These are phyloP conservation scores for Penicillium oxalicum DNA, from an alignment of 2,329 filamentous ascomycete species.

Conservation along the genomic window DNA sequence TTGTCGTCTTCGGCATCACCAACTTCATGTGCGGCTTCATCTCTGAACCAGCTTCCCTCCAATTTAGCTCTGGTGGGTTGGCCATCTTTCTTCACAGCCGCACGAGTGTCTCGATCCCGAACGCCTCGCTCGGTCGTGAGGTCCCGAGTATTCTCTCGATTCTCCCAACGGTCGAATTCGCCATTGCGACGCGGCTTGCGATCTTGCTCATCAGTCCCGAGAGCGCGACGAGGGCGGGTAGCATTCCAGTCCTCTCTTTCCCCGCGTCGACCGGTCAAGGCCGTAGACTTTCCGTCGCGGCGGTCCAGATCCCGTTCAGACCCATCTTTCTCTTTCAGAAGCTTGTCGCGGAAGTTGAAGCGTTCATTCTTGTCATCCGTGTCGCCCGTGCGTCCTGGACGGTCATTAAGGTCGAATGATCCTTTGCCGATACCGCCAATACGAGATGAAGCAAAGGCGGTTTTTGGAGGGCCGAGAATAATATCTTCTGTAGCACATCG, in stretches of 20 bases:
- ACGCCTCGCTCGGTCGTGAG: slow-evolving; percentile 41
- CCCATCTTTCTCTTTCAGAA: slow-evolving; percentile 35
- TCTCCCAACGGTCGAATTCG: slow-evolving; percentile 40
- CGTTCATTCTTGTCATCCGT: slow-evolving; percentile 58
- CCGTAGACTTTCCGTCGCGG: slow-evolving; percentile 31
- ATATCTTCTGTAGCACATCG: slow-evolving; percentile 63
- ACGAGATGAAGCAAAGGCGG: slow-evolving; percentile 71
- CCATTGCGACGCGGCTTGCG: slow-evolving; percentile 38
- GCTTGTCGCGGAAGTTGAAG: slow-evolving; percentile 53
- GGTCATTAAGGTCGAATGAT: slow-evolving; percentile 41
- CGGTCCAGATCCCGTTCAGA: slow-evolving; percentile 34
- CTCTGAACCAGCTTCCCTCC: slow-evolving; percentile 70
- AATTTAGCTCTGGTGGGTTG: slow-evolving; percentile 56
- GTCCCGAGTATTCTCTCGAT: slow-evolving; percentile 49
- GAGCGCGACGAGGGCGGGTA: slow-evolving; percentile 35
- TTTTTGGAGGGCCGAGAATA: slow-evolving; percentile 79
- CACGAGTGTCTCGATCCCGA: slow-evolving; percentile 51
- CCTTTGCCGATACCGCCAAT: slow-evolving; percentile 37
- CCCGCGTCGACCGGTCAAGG: slow-evolving; percentile 31
- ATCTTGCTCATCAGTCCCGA: slow-evolving; percentile 39
- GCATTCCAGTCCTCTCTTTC: slow-evolving; percentile 41
- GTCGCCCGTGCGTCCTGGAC: slow-evolving; percentile 44
- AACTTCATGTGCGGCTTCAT: slow-evolving; percentile 41
- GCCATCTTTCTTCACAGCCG: slow-evolving; percentile 54
- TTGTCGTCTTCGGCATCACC: slow-evolving; percentile 40